Evolutionary conservation across 1,284 basidiomycete genomes (phyloP), one percentile per base, ranked within the genome.

Genomic region (Laetiporus sulphureus): DNA sequence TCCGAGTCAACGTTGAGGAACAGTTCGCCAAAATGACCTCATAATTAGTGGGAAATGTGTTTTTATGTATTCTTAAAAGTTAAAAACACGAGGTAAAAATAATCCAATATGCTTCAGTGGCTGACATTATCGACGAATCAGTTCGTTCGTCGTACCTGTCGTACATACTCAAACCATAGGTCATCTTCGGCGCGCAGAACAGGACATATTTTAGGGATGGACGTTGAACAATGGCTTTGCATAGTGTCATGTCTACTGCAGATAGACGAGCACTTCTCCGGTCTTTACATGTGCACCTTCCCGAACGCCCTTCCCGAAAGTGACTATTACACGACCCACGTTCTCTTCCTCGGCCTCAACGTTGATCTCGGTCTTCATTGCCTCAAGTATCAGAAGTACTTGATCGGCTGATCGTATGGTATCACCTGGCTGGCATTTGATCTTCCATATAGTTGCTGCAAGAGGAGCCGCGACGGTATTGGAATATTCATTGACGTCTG

Each of bases 301-400:
- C 32, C 50, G 53, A 4, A 74, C 51, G 2, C 65, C 70, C 10
- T 53, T 58, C 0, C 66, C 71, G 8, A 73, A 56, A 2, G 62
- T 63, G 34, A 55, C 56, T 0, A 78, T 62, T 18, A 46, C 66
- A 36, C 65, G 67, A 1, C 75, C 75, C 3, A 74, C 54, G 41
- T 69, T 67, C 19, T 64, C 65, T 18, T 69, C 66, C 1, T 71
- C 72, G 0, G 71, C 69, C 36, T 55, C 58, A 5, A 80, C 51
- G 12, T 65, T 64, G 32, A 79, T 71, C 55, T 84, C 82, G 4
- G 76, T 83, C 62, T 87, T 86, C 83, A 85, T 86, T 0, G 83
- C 81, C 56, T 84, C 80, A 13, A 86, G 65, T 18, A 84, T 65
- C 4, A 77, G 50, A 35, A 83, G 49, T 13, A 74, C 65, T 24